Conservation (phyloP, 495 filamentous ascomycete genomes). For the Penicillium dipodomyicola region DNA sequence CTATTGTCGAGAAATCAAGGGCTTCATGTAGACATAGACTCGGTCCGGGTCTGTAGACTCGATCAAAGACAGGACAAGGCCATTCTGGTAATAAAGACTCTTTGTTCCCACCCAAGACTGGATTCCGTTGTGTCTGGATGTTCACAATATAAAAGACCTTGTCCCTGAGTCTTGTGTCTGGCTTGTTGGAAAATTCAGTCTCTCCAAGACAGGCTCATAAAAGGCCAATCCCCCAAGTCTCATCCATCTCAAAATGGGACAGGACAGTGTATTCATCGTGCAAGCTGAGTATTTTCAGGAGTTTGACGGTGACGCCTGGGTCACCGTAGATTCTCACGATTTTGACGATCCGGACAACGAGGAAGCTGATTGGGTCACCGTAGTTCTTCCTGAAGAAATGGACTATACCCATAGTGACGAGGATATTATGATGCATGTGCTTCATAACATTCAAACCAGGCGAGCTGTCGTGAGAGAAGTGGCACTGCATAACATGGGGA, state of each 20-base stretch:
- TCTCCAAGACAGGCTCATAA: not conserved
- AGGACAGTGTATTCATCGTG: not conserved
- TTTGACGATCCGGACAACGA: not conserved
- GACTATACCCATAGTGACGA: not conserved
- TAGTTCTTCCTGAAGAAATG: not conserved
- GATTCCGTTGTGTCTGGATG: not conserved
- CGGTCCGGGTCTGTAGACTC: not conserved
- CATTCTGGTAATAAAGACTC: not conserved
- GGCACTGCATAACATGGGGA: not conserved
- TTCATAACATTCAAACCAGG: not conserved
- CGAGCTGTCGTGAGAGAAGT: not conserved
- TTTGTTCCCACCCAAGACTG: not conserved
- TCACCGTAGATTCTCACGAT: not conserved
- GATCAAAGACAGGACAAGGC: not conserved
- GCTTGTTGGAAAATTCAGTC: not conserved
- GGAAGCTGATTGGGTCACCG: not conserved
- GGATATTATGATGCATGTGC: not conserved
- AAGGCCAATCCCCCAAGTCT: not conserved
- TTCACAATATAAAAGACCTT: not conserved
- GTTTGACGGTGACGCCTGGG: not conserved
- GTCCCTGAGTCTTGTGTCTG: not conserved
- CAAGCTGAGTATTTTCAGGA: not conserved
- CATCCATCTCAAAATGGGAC: not conserved
- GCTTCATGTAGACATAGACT: not conserved
- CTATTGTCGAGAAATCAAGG: not conserved